Evolutionary conservation across 2,329 filamentous ascomycete genomes (phyloP), one percentile per base, ranked within the genome.

Genomic region (Aspergillus novofumigatus): DNA sequence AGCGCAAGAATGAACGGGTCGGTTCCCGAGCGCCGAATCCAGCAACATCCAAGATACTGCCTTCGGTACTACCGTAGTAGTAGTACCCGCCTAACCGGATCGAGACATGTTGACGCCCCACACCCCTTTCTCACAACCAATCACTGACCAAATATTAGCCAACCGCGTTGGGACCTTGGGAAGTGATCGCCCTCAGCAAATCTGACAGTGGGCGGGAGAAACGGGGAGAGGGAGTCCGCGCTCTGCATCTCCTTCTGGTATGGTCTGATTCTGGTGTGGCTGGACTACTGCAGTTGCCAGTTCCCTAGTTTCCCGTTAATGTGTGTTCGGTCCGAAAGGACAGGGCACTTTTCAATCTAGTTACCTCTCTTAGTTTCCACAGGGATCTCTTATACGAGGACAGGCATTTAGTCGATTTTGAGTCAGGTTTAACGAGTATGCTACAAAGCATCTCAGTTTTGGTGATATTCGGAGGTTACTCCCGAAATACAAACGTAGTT

Each of bases 121-220:
- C 49, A 52, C 52, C 52, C 10, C 49, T 11, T 44, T 21, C 6
- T 21, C 54, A 3, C 10, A 44, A 49, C 55, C 59, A 59, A 61
- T 61, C 32, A 47, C 4, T 6, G 17, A 5, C 6, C 2, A 6
- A 2, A 3, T 0, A 47, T 25, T 47, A 3, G 44, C 44, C 44
- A 47, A 47, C 42, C 51, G 26, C 54, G 59, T 61, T 61, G 59
- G 54, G 59, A 55, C 58, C 51, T 7, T 47, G 44, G 44, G 50
- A 61, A 59, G 48, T 54, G 59, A 61, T 61, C 59, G 57, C 35
- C 59, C 59, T 61, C 59, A 61, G 53, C 59, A 61, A 61, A 59
- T 60, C 42, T 47, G 44, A 29, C 28, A 29, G 28, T 29, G 28
- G 28, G 28, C 28, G 28, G 28, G 28, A 29, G 28, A 29, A 26